Conservation (phyloP, 2,329 filamentous ascomycete genomes). For the Thermoascus crustaceus region DNA sequence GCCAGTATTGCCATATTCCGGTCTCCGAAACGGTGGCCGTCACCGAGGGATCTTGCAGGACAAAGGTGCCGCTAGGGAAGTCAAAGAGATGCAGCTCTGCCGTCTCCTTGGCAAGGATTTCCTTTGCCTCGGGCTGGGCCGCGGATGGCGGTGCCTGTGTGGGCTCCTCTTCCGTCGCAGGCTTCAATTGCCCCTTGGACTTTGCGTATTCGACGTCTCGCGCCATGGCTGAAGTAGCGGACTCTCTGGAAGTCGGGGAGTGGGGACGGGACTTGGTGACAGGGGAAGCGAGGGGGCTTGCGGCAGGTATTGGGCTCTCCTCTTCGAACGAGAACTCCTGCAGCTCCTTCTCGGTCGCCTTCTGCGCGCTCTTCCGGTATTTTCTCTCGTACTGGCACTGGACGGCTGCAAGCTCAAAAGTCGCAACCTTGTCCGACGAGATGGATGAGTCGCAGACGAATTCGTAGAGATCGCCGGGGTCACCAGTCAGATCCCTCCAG, state of each 20-base stretch:
- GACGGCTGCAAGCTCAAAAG: conserved; percentile 73
- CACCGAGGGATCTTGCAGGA: conserved; percentile 67
- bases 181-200: conserved; percentile 32
- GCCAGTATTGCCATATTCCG: conserved; percentile 91
- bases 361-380: conserved; percentile 69
- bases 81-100: conserved; percentile 93
- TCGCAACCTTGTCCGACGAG: conserved; percentile 60
- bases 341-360: conserved; percentile 73
- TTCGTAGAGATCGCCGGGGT: conserved; percentile 91
- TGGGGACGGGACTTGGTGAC: conserved; percentile 25
- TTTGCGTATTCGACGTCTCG: conserved; percentile 37
- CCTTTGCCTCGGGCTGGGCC: conserved; percentile 57
- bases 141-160: conserved; percentile 54
- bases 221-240: conserved; percentile 37
- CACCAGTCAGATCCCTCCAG: conserved; percentile 91
- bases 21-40: conserved; percentile 75
- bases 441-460: conserved; percentile 83
- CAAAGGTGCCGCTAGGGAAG: conserved; percentile 76
- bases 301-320: conserved; percentile 53
- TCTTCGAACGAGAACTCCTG: conserved; percentile 69
- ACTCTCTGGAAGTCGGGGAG: conserved; percentile 32
- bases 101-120: conserved; percentile 64
- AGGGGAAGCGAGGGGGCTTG: conserved; percentile 49
- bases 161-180: conserved; percentile 37
- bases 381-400: conserved; percentile 98